These are phyloP conservation scores for Gentiana dahurica DNA, from an alignment of 257 asterid species.

Conservation along the genomic window DNA sequence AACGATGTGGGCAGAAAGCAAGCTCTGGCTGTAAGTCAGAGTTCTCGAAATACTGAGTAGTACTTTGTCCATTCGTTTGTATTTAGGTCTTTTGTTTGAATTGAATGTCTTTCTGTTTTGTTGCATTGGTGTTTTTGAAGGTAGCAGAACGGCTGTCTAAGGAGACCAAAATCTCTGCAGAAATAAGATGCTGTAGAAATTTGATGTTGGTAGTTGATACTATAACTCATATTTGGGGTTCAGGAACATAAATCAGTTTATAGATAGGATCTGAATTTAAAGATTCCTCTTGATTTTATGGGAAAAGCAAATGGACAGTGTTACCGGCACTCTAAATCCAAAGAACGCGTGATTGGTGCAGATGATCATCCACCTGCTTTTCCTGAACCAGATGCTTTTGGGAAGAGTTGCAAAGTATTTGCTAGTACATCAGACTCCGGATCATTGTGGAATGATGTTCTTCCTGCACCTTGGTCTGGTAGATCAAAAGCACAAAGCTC, in stretches of 20 bases:
- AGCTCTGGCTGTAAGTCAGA: slow-evolving; percentile 55
- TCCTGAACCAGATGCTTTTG: slow-evolving; percentile 22
- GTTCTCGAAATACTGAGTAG: neutral
- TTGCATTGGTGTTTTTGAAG: slow-evolving; percentile 16
- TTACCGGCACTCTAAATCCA: slow-evolving; percentile 23
- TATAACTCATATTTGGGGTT: no score
- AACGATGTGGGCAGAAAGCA: slow-evolving; percentile 72
- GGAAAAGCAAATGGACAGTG: slow-evolving; percentile 5
- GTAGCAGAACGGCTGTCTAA: slow-evolving; percentile 64
- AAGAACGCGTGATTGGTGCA: slow-evolving; percentile 20
- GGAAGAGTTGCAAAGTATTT: slow-evolving; percentile 20
- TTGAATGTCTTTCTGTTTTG: neutral
- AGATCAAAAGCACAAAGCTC: slow-evolving; percentile 19
- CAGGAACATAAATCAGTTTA: no score
- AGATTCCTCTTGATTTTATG: no score
- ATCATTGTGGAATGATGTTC: slow-evolving; percentile 16
- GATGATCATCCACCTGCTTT: slow-evolving; percentile 17
- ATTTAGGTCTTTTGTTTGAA: no score
- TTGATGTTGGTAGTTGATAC: no score
- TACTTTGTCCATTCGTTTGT: neutral
- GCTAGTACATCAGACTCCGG: slow-evolving; percentile 5
- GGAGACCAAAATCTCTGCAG: slow-evolving; percentile 54
- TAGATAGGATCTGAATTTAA: no score
- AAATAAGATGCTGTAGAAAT: slow-evolving; percentile 12
- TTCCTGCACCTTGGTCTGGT: slow-evolving; percentile 20